These are phyloP conservation scores for Trichoderma simmonsii DNA, from an alignment of 2,329 filamentous ascomycete genomes.

Conservation along the genomic window DNA sequence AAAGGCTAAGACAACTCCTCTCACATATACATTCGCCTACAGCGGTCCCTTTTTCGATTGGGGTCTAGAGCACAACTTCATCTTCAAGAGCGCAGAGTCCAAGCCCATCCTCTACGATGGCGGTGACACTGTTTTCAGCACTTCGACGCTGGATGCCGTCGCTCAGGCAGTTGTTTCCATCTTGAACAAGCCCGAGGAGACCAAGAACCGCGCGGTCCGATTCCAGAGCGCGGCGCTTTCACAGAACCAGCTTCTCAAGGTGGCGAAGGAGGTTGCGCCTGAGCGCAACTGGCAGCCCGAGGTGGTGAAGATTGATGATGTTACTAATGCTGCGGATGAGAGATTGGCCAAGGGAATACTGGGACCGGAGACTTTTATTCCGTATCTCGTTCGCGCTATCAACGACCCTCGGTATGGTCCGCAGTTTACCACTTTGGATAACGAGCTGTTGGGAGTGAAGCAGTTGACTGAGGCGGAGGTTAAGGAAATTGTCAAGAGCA, in stretches of 20 bases:
- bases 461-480: conserved; percentile 40
- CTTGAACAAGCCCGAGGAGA: conserved; percentile 48
- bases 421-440: conserved; percentile 38
- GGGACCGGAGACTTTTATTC: conserved; percentile 31
- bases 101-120: conserved; percentile 47
- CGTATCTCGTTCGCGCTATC: conserved; percentile 34
- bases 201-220: conserved; percentile 49
- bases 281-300: conserved; percentile 46
- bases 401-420: conserved; percentile 33
- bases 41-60: conserved; percentile 60
- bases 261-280: conserved; percentile 48
- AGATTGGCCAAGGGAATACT: conserved; percentile 30
- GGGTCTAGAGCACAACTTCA: conserved; percentile 42
- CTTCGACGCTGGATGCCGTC: conserved; percentile 46
- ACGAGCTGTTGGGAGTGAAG: conserved; percentile 45
- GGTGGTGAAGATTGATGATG: conserved; percentile 30
- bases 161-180: conserved; percentile 48
- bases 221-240: conserved; percentile 44
- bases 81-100: conserved; percentile 40
- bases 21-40: conserved; percentile 55
- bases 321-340: conserved; percentile 28
- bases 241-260: conserved; percentile 44
- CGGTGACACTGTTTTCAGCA: conserved; percentile 47
- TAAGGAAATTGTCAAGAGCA: conserved; percentile 29
- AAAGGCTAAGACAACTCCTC: conserved; percentile 36